Conservation (phyloP, 495 filamentous ascomycete genomes). For the Hypoxylon fuscum region DNA sequence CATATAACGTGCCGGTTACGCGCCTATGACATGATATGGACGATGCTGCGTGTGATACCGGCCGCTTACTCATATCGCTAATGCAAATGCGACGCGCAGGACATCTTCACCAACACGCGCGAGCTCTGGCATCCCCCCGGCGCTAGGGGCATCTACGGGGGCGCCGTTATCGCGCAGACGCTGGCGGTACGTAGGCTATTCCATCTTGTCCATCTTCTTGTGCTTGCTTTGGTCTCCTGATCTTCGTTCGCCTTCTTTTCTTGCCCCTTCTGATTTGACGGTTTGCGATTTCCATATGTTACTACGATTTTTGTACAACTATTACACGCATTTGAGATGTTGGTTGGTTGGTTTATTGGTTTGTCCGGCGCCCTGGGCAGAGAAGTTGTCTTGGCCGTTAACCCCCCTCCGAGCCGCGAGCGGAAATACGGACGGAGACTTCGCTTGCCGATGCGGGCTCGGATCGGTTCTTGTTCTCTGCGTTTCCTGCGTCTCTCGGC, state of each 20-base stretch:
- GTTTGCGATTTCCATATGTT: no score
- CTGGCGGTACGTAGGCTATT: slow-evolving; percentile 59
- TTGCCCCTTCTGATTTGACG: slow-evolving; percentile 4
- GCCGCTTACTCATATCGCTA: slow-evolving; percentile 5
- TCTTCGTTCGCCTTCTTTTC: background rate
- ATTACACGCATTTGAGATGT: no score
- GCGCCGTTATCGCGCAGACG: slow-evolving; percentile 90
- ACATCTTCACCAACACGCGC: slow-evolving; percentile 92
- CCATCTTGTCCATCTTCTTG: background rate
- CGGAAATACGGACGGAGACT: slow-evolving; percentile 29
- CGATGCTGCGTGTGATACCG: background rate
- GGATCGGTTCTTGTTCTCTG: slow-evolving; percentile 8
- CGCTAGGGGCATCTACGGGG: slow-evolving; percentile 92
- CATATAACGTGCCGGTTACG: no score
- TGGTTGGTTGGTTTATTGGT: no score
- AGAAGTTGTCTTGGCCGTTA: background rate
- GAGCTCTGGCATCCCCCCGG: slow-evolving; percentile 90
- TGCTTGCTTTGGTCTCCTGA: no score
- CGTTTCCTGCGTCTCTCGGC: slow-evolving; percentile 1
- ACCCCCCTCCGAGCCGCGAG: slow-evolving; percentile 13
- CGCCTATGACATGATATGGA: no score
- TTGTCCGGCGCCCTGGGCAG: background rate
- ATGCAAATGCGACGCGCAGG: slow-evolving; percentile 52
- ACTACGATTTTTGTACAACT: background rate
- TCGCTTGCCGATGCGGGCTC: slow-evolving; percentile 4